Conservation (phyloP, 441 rosid species). For the Erodium texanum region DNA sequence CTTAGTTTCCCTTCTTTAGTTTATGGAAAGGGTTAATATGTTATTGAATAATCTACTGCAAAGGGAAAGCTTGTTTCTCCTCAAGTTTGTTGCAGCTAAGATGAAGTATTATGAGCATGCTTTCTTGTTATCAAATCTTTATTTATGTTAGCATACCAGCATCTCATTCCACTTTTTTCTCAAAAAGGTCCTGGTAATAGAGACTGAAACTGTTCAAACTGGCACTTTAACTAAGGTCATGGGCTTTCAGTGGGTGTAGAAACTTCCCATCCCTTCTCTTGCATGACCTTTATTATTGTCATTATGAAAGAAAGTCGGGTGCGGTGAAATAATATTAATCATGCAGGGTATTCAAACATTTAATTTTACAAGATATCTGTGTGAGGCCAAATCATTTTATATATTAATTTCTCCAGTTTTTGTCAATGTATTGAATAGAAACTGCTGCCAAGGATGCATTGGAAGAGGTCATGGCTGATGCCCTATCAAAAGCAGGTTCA, state of each 20-base stretch:
- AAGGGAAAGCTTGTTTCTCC: background rate
- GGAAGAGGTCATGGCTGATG: constrained; percentile 85
- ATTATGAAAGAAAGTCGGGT: background rate
- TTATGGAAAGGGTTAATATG: background rate
- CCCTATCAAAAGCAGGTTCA: constrained; percentile 58
- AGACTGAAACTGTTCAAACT: background rate
- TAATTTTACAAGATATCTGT: background rate
- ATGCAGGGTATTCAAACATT: background rate
- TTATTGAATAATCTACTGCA: background rate
- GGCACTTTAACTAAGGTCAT: background rate
- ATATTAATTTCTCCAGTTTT: background rate
- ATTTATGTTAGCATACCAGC: too few relatives aligned
- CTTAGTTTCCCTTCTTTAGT: background rate
- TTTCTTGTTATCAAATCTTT: too few relatives aligned
- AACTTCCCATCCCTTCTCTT: background rate
- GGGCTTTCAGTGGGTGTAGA: background rate
- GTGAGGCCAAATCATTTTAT: background rate
- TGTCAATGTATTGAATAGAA: constrained; percentile 32
- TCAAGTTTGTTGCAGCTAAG: background rate
- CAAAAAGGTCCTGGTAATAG: background rate
- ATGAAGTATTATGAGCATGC: too few relatives aligned
- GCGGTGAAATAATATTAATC: background rate
- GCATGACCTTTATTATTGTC: background rate
- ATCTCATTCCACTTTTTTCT: background rate
- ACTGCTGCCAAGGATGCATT: constrained; percentile 71